phyloP scores from a whole-genome alignment of 1,139 yeast species.

The Sugiyamaella pinicola region DNA sequence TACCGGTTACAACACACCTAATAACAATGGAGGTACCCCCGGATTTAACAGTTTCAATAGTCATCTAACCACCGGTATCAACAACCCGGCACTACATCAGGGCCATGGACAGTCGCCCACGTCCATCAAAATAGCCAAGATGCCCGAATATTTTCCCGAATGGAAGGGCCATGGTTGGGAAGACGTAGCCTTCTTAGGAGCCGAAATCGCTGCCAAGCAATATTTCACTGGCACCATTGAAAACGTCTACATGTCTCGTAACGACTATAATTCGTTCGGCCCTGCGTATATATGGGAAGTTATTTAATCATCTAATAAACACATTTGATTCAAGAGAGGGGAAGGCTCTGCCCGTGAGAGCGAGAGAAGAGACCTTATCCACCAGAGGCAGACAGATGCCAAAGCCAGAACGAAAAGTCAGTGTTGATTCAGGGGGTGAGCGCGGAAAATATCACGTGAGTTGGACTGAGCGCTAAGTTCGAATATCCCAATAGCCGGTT shows the following conservation, averaged over 20 bases:
- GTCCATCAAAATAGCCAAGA: constrained; percentile 63
- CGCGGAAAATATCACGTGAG: too few species aligned
- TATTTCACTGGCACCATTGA: constrained; percentile 65
- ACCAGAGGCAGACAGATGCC: too few species aligned
- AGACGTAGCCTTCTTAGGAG: constrained; percentile 79
- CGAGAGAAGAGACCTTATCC: too few species aligned
- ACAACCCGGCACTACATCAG: constrained; percentile 33
- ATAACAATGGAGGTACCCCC: constrained; percentile 35
- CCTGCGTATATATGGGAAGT: constrained; percentile 65
- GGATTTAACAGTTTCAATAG: constrained; percentile 22
- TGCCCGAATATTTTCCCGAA: constrained; percentile 92
- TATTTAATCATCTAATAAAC: constrained; percentile 5
- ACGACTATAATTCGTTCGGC: constrained; percentile 76
- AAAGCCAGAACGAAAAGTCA: too few species aligned
- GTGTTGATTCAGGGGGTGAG: too few species aligned
- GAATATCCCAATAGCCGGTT: too few species aligned
- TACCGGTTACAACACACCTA: constrained; percentile 43
- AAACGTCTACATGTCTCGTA: constrained; percentile 65
- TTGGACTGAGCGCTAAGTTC: too few species aligned
- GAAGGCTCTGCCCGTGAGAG: too few species aligned
- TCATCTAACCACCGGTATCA: constrained; percentile 29
- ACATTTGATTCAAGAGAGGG: too few species aligned
- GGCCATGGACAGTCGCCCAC: constrained; percentile 71
- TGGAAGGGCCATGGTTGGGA: constrained; percentile 89
- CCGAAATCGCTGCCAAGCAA: constrained; percentile 84